phyloP scores from a whole-genome alignment of 208 protist genomes.

The Phytomonas serpens region DNA sequence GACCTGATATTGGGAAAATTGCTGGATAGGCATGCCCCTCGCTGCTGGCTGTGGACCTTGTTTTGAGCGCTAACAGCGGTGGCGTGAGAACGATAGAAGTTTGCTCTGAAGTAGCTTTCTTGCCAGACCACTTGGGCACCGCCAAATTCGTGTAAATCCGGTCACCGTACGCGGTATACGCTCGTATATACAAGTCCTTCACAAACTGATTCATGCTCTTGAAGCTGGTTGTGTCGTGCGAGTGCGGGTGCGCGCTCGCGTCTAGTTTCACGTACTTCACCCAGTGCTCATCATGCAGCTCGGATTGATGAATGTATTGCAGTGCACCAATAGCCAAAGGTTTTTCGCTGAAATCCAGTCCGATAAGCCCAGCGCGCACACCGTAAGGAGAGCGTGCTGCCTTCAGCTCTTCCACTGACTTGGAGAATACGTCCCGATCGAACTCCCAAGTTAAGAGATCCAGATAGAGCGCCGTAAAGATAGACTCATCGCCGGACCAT shows the following conservation, averaged over 20 bases:
- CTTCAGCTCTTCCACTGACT: neutral
- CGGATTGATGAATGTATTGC: neutral
- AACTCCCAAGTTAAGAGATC: neutral
- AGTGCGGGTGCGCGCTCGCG: neutral
- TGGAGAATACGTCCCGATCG: conserved; percentile 1
- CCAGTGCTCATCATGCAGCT: neutral
- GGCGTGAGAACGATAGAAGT: neutral
- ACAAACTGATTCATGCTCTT: neutral
- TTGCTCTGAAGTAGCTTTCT: neutral
- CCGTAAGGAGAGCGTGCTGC: neutral
- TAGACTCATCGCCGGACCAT: neutral
- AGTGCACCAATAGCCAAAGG: neutral
- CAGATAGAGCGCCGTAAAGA: neutral
- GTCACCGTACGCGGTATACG: neutral
- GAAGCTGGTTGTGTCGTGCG: neutral
- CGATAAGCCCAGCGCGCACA: neutral
- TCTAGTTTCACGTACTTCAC: neutral
- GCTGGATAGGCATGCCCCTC: neutral
- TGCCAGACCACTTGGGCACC: neutral
- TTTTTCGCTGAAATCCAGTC: neutral
- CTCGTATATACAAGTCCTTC: neutral
- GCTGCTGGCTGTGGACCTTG: neutral
- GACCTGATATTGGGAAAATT: neutral
- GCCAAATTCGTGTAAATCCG: neutral
- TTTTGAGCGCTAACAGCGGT: neutral